Evolutionary conservation across 2,329 filamentous ascomycete genomes (phyloP), one percentile per base, ranked within the genome.

Genomic region (Monosporascus sp.): DNA sequence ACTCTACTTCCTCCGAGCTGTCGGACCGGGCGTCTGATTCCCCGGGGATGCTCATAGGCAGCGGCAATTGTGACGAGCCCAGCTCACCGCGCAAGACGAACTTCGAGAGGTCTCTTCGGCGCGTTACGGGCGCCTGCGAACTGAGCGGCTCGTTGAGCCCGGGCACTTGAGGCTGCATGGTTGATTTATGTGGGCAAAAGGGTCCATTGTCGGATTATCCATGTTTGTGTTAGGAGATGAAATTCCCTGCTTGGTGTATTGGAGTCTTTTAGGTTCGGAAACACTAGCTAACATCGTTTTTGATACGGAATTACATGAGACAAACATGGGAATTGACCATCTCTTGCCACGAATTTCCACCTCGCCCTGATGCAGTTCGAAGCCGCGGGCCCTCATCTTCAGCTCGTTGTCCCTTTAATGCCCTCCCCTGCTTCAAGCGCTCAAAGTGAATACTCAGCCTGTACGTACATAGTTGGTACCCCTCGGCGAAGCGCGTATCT

Each of bases 1-100:
- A 78, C 54, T 67, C 74, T 41, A 61, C 62, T 17, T 66, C 67
- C 7, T 76, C 79, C 61, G 76, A 78, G 57, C 58, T 65, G 15
- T 70, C 80, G 5, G 78, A 81, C 55, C 75, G 80, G 57, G 77
- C 77, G 8, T 57, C 62, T 4, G 65, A 69, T 45, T 6, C 25
- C 18, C 53, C 59, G 3, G 60, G 58, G 5, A 44, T 52, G 27
- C 61, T 76, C 47, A 62, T 61, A 8, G 71, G 73, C 2, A 72
- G 60, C 54, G 68, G 72, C 7, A 67, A 64, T 2, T 65, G 53
- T 8, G 7, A 6, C 1, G 50, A 31, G 18, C 47, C 24, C 22
- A 20, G 36, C 11, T 3, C 24, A 5, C 24, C 20, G 7, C 11
- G 8, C 24, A 31, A 46, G 8, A 7, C 14, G 38, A 27, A 36